A percentile compares a stretch with the other conserved stretches of the same genome.
Evolutionary conservation across 2,329 filamentous ascomycete genomes (phyloP).

Genomic region (Penicillium capsulatum): DNA sequence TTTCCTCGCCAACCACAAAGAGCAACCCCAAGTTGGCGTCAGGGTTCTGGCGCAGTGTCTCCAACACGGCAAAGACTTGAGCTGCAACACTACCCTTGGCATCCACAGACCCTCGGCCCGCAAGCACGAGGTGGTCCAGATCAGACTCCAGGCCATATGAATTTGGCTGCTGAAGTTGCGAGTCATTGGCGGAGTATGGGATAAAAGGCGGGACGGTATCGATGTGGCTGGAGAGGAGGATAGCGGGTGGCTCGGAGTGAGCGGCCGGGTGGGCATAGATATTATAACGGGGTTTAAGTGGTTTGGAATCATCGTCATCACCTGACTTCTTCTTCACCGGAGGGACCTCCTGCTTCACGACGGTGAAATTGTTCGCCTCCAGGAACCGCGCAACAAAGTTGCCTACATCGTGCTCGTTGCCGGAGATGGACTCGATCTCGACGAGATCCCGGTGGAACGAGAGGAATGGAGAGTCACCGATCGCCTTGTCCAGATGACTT

Average conservation of each 20-base stretch:
- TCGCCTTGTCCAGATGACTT: constrained; percentile 32
- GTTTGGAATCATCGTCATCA: constrained; percentile 2
- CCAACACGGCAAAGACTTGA: constrained; percentile 42
- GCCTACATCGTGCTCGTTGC: constrained; percentile 65
- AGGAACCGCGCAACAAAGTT: constrained; percentile 67
- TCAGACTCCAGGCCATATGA: background rate
- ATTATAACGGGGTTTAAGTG: constrained; percentile 58
- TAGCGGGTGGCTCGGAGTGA: constrained; percentile 15
- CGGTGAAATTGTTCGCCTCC: constrained; percentile 55
- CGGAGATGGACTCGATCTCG: constrained; percentile 66
- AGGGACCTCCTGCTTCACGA: constrained; percentile 52
- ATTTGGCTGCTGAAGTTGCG: constrained; percentile 7
- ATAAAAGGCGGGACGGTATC: constrained; percentile 60
- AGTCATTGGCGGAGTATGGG: constrained; percentile 50
- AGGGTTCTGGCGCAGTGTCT: constrained; percentile 42
- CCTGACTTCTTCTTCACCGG: constrained; percentile 15
- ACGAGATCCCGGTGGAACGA: constrained; percentile 72
- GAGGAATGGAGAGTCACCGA: constrained; percentile 54
- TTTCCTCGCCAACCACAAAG: constrained; percentile 78
- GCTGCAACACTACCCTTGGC: constrained; percentile 46
- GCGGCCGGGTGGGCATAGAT: constrained; percentile 59
- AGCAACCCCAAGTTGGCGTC: constrained; percentile 48
- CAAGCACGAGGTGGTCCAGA: constrained; percentile 34
- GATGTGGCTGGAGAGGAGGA: constrained; percentile 66
- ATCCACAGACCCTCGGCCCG: constrained; percentile 46